phyloP scores from a whole-genome alignment of 192 early-diverging fungal genomes.

The Coemansia sp. region DNA sequence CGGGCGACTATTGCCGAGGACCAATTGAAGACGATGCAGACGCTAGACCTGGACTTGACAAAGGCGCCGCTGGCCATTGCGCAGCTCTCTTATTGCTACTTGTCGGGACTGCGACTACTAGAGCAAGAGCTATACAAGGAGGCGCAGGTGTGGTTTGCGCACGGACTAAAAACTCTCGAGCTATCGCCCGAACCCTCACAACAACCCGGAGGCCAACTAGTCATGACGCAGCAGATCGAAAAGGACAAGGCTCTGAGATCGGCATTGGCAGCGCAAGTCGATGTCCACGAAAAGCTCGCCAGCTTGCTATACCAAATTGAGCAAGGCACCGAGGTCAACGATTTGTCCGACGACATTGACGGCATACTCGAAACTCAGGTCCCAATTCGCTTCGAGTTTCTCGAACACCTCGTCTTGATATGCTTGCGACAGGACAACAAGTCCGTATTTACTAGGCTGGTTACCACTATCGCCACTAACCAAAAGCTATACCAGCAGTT shows the following conservation, averaged over 20 bases:
- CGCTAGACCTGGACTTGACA: constrained; percentile 8
- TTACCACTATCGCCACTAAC: constrained; percentile 25
- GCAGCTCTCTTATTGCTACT: constrained; percentile 33
- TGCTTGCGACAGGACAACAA: constrained; percentile 27
- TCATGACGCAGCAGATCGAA: constrained; percentile 31
- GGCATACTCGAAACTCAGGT: constrained; percentile 21
- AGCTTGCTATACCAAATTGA: constrained; percentile 18
- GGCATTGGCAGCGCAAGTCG: constrained; percentile 25
- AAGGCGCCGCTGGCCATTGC: constrained; percentile 24
- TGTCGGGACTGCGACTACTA: constrained; percentile 41
- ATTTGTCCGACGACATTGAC: constrained; percentile 24
- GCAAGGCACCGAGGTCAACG: constrained; percentile 11
- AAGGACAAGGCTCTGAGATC: constrained; percentile 30
- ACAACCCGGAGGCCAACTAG: background rate
- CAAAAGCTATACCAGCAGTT: constrained; percentile 49
- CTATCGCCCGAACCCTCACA: background rate
- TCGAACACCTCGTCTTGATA: constrained; percentile 28
- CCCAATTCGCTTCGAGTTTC: constrained; percentile 48
- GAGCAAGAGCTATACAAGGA: constrained; percentile 28
- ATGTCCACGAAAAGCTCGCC: constrained; percentile 27
- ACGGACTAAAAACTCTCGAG: constrained; percentile 11
- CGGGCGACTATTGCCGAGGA: constrained; percentile 30
- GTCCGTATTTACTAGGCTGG: constrained; percentile 30
- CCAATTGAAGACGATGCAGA: constrained; percentile 15
- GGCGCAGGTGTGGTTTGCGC: constrained; percentile 42